Base-by-base conservation (phyloP, 192 early-diverging fungal species). In the Podila clonocystis region DNA sequence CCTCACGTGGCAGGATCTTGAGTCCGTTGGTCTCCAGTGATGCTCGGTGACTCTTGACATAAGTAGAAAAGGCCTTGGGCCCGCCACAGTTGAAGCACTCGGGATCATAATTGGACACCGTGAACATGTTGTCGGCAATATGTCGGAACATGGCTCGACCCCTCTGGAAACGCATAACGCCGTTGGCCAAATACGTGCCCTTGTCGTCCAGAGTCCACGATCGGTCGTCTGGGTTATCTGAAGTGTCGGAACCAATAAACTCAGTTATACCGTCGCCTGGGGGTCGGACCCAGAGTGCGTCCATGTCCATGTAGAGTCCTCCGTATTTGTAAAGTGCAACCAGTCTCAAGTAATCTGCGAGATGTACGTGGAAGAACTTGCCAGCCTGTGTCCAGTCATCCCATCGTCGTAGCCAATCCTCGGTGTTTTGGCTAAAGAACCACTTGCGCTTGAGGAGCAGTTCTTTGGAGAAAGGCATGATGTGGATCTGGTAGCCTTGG, bases 261-360 rank as follows among this genome's bases (percentile, higher is more conserved):
- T 90, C 86, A 8, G 85, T 75, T 7, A 82, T 75, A 6, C 70
- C 65, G 45, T 88, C 84, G 0, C 86, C 85, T 17, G 89, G 89
- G 0, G 80, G 63, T n/a, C 87, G 84, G 8, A 87, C 73, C 89
- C 87, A 90, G 19, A 90, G 75, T 33, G 87, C 86, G 52, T 90
- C 89, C 86, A 90, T 90, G 63, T 90, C 89, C 89, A 90, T 90
- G 75, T 88, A 90, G 12, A 85, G 87, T 13, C 89, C 89, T 60
- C 89, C 89, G 50, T 90, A 90, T 33, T 88, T 88, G 75, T 90
- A 88, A 3, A 90, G 70, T 3, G 88, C 74, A 0, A 87, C 72
- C 30, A 82, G 74, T 50, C 87, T 71, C 65, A 90, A 67, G 55
- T 88, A 90, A 66, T 90, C 89, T 1, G 89, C 85, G 41, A 90